These are phyloP conservation scores for Choiromyces venosus DNA, from an alignment of 495 filamentous ascomycete species.

Conservation along the genomic window DNA sequence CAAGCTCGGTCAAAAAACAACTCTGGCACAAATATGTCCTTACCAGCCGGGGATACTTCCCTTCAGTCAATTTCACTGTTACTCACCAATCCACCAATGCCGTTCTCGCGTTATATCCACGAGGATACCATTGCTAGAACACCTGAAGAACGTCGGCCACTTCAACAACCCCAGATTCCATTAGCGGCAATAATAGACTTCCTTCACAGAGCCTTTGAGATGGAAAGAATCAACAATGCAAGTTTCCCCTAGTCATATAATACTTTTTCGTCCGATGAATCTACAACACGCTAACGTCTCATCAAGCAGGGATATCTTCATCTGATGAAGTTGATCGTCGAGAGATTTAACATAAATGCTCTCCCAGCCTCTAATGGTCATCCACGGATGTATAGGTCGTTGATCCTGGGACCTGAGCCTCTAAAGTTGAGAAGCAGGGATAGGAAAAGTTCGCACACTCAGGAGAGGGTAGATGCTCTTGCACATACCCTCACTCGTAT, in stretches of 20 bases:
- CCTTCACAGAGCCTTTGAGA: background rate
- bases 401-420: background rate
- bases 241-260: background rate
- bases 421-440: background rate
- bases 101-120: background rate
- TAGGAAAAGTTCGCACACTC: background rate
- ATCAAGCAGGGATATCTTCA: slow-evolving; percentile 21
- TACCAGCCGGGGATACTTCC: background rate
- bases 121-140: background rate
- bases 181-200: background rate
- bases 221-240: slow-evolving; percentile 17
- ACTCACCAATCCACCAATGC: background rate
- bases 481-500: slow-evolving; percentile 12
- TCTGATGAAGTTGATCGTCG: slow-evolving; percentile 17
- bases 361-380: slow-evolving; percentile 11
- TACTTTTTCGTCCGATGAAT: background rate
- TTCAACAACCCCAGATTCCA: background rate
- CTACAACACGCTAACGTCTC: slow-evolving; percentile 3
- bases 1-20: background rate
- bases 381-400: slow-evolving; percentile 6
- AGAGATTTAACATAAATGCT: slow-evolving; percentile 16
- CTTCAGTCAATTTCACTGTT: background rate
- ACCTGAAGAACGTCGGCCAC: background rate
- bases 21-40: background rate
- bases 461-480: slow-evolving; percentile 2